Evolutionary conservation across 2,329 filamentous ascomycete genomes (phyloP), one percentile per base, ranked within the genome.

Genomic region (Acarospora socialis): DNA sequence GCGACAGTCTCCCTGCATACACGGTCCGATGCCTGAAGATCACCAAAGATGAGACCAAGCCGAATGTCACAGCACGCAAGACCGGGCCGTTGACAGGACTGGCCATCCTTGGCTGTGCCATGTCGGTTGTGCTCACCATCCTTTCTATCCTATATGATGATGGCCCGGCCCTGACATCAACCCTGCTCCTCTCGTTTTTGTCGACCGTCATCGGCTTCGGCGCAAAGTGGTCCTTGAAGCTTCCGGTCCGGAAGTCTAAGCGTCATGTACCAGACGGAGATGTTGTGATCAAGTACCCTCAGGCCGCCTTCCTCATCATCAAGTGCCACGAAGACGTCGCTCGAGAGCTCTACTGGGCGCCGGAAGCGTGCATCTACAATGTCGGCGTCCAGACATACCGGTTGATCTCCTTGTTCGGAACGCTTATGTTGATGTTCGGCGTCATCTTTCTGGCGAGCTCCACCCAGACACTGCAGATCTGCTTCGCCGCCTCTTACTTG

Each of bases 391-490:
- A 52, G 3, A 46, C 51, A 4, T 66, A 66, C 39, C 52, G 63
- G 15, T 45, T 63, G 6, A 49, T 66, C 8, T 62, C 61, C n/a
- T 46, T 68, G 14, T 41, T 64, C 3, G 63, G 61, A 38, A 66
- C 63, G 4, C 47, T 66, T 27, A 52, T 67, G 48, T 56, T 68
- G 29, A 67, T 68, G 63, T 52, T 61, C 21, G 63, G 64, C 8
- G 61, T 68, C 40, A 62, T 68, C 24, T 57, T 54, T 24, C 55
- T 68, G 3, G 63, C 60, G 38, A 68, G 66, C 34, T 56, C 63
- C 3, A 55, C 54, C 15, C 57, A 63, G 7, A 49, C 59, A 24
- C 48, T 59, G 0, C 64, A 68, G 38, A 55, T 64, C 20, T 59
- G 55, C 2, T 67, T 63, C 56, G 63, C 60, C 0, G 61, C 50